A percentile compares a stretch with the other conserved stretches of the same genome.
Evolutionary conservation across 2,329 filamentous ascomycete genomes (phyloP).

Genomic region (Colletotrichum sp.): DNA sequence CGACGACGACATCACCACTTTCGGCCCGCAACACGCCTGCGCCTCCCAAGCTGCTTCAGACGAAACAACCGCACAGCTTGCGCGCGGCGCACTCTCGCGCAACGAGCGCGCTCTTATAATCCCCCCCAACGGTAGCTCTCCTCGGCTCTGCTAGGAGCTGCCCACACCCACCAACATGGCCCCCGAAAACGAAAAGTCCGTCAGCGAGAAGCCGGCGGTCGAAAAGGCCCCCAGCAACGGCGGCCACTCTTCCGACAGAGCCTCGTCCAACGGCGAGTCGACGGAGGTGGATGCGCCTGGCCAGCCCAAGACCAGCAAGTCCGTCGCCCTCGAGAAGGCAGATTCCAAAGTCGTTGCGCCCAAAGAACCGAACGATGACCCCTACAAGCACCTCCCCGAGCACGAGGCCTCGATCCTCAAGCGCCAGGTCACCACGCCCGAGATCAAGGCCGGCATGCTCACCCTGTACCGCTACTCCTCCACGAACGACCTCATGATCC

Average conservation of each 20-base stretch:
- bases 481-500: constrained; percentile 66
- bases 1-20: constrained; percentile 2
- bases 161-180: not conserved
- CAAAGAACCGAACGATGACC: constrained; percentile 52
- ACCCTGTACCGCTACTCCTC: constrained; percentile 76
- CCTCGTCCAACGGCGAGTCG: constrained; percentile 42
- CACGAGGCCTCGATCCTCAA: constrained; percentile 72
- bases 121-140: not conserved
- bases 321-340: constrained; percentile 41
- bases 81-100: constrained; percentile 10
- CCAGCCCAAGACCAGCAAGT: constrained; percentile 20
- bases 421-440: constrained; percentile 70
- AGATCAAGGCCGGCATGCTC: constrained; percentile 67
- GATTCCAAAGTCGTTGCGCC: constrained; percentile 46
- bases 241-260: constrained; percentile 29
- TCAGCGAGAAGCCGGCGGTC: not conserved
- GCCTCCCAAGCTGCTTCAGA: not conserved
- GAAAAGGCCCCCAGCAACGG: constrained; percentile 30
- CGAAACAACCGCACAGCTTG: not conserved
- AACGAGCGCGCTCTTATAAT: not conserved
- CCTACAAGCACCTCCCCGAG: constrained; percentile 66
- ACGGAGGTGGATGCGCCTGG: constrained; percentile 22
- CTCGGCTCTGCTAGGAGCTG: not conserved
- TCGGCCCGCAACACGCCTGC: not conserved
- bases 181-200: constrained; percentile 8